phyloP scores from a whole-genome alignment of 257 asterid species.

The Scutellaria galericulata region DNA sequence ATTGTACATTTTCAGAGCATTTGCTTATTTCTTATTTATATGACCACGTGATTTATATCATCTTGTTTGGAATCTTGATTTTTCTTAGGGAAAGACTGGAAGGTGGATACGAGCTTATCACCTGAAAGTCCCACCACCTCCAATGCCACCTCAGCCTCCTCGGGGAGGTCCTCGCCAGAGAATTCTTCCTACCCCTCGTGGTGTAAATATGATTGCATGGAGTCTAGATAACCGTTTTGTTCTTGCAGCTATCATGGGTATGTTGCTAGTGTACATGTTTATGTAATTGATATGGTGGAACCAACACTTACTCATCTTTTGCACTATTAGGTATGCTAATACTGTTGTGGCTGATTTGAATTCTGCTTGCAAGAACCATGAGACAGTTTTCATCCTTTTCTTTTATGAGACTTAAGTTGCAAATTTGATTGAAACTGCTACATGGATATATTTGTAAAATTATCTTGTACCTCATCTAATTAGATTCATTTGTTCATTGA shows the following conservation, averaged over 20 bases:
- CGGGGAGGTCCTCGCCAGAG: constrained; percentile 99
- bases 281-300: constrained; percentile 24
- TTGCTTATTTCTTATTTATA: constrained; percentile 13
- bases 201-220: constrained; percentile 98
- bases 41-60: constrained; percentile 23
- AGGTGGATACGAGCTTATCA: constrained; percentile 97
- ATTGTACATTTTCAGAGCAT: constrained; percentile 19
- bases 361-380: constrained; percentile 12
- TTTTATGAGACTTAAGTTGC: constrained; percentile 18
- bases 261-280: constrained; percentile 37
- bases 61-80: constrained; percentile 30
- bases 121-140: constrained; percentile 99
- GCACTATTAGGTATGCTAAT: constrained; percentile 12
- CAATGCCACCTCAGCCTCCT: constrained; percentile 97
- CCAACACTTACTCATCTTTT: constrained; percentile 4
- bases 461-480: constrained; percentile 1
- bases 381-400: constrained; percentile 2
- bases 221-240: constrained; percentile 98
- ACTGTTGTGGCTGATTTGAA: constrained; percentile 14
- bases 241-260: constrained; percentile 99
- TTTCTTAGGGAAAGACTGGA: constrained; percentile 80
- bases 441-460: constrained; percentile 2
- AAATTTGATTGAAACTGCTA: constrained; percentile 15
- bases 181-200: constrained; percentile 98
- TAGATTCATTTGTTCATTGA: constrained; percentile 14